Conservation (phyloP, 805 yeast genomes). For the Debaryomyces prosopidis region DNA sequence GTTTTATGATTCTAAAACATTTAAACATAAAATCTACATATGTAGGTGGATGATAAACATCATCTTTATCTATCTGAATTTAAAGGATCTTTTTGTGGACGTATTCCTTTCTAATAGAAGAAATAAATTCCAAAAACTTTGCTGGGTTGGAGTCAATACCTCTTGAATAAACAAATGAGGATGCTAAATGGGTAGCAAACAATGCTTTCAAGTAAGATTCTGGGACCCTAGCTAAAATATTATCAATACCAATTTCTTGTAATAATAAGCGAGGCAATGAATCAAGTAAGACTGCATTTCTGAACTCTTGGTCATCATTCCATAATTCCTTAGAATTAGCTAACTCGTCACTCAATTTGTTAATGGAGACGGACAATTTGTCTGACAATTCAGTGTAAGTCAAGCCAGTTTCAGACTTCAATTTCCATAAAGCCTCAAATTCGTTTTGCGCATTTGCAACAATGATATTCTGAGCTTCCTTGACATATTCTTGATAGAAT, state of each 20-base stretch:
- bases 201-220: constrained; percentile 83
- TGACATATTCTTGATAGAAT: constrained; percentile 82
- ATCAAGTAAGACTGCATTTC: constrained; percentile 72
- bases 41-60: not conserved
- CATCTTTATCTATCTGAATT: constrained; percentile 15
- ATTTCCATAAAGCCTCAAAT: constrained; percentile 83
- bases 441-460: constrained; percentile 78
- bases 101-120: constrained; percentile 52
- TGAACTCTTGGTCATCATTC: constrained; percentile 73
- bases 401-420: constrained; percentile 62
- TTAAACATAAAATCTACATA: not conserved
- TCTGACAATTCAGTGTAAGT: constrained; percentile 76
- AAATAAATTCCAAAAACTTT: constrained; percentile 67
- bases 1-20: not conserved
- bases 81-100: constrained; percentile 23
- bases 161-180: constrained; percentile 78
- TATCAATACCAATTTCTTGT: constrained; percentile 62
- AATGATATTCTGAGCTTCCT: constrained; percentile 75
- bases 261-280: constrained; percentile 78
- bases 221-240: constrained; percentile 77
- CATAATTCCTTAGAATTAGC: constrained; percentile 80
- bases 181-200: constrained; percentile 82
- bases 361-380: constrained; percentile 77
- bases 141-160: constrained; percentile 84
- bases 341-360: constrained; percentile 82